Evolutionary conservation across 192 early-diverging fungal species (phyloP).

Genomic region (Coemansia sp.): DNA sequence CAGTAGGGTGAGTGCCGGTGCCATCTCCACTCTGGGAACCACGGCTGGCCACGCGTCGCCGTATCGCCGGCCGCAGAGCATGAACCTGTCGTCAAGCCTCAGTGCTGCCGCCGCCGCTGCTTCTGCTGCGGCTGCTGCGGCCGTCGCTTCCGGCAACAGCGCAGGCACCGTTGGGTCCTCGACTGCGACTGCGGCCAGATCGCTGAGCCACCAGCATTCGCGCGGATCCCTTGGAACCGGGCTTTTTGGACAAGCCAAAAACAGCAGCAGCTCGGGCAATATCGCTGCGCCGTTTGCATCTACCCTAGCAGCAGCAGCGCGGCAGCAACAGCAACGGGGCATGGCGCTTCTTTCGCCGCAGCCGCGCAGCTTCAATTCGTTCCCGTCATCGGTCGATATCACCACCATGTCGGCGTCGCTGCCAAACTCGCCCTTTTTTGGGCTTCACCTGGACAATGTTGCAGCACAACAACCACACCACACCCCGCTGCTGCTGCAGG

Average conservation of each 20-base stretch:
- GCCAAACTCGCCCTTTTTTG: slow-evolving; percentile 48
- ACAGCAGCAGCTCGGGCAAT: slow-evolving; percentile 13
- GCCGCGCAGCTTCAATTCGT: slow-evolving; percentile 11
- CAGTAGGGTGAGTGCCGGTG: slow-evolving; percentile 23
- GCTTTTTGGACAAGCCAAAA: slow-evolving; percentile 1
- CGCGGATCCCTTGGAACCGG: neutral
- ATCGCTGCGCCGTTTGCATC: neutral
- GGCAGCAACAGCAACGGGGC: slow-evolving; percentile 1
- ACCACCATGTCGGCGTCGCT: slow-evolving; percentile 38
- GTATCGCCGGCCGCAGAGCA: slow-evolving; percentile 31
- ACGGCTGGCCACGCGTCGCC: slow-evolving; percentile 2
- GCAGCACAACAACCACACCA: slow-evolving; percentile 4
- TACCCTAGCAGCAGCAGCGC: neutral
- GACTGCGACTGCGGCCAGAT: neutral
- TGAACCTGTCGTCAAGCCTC: neutral
- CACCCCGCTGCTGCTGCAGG: slow-evolving; percentile 8
- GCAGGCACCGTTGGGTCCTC: neutral
- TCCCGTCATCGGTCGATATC: slow-evolving; percentile 24
- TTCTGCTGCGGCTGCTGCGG: neutral
- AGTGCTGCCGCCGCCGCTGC: neutral
- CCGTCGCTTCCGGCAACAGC: neutral
- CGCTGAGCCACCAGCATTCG: slow-evolving; percentile 1
- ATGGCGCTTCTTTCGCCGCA: slow-evolving; percentile 46
- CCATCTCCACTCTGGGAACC: slow-evolving; percentile 8
- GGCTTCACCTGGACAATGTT: slow-evolving; percentile 25